phyloP scores from a whole-genome alignment of 2,329 filamentous ascomycete genomes.

The Helotiales sp. region DNA sequence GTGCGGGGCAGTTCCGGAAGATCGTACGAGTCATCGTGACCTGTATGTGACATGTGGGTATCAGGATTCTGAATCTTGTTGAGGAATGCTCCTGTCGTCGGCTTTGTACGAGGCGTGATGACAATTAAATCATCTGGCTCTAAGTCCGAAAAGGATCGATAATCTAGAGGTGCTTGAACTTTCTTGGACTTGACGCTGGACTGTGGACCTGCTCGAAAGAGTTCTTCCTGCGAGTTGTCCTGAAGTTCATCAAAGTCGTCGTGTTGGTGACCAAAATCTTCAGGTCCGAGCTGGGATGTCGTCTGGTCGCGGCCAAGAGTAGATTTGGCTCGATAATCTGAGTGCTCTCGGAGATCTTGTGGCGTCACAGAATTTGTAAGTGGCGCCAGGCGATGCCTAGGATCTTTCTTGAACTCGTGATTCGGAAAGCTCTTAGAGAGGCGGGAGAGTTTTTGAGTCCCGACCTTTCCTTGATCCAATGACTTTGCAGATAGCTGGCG shows the following conservation, averaged over 20 bases:
- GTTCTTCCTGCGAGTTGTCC: conserved; percentile 12
- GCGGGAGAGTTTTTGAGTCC: background rate
- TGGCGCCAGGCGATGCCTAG: background rate
- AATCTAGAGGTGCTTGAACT: background rate
- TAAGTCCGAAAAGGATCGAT: conserved; percentile 17
- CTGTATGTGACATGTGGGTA: background rate
- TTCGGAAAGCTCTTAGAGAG: background rate
- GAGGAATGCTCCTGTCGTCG: background rate
- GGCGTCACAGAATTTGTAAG: background rate
- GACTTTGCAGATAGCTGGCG: conserved; percentile 13
- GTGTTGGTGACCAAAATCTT: conserved; percentile 3
- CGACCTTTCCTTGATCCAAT: background rate
- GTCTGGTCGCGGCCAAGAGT: background rate
- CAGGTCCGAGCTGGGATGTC: background rate
- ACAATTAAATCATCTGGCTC: conserved; percentile 20
- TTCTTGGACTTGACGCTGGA: conserved; percentile 7
- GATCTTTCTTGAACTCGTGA: background rate
- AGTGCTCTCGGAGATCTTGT: background rate
- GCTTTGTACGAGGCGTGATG: conserved; percentile 10
- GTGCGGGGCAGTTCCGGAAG: conserved; percentile 13
- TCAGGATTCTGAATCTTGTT: background rate
- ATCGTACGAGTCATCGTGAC: background rate
- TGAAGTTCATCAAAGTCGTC: conserved; percentile 23
- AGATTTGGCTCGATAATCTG: background rate
- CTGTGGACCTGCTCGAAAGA: background rate